These are phyloP conservation scores for Chlamydomonas applanata DNA, from an alignment of 139 green algal species.

Conservation along the genomic window DNA sequence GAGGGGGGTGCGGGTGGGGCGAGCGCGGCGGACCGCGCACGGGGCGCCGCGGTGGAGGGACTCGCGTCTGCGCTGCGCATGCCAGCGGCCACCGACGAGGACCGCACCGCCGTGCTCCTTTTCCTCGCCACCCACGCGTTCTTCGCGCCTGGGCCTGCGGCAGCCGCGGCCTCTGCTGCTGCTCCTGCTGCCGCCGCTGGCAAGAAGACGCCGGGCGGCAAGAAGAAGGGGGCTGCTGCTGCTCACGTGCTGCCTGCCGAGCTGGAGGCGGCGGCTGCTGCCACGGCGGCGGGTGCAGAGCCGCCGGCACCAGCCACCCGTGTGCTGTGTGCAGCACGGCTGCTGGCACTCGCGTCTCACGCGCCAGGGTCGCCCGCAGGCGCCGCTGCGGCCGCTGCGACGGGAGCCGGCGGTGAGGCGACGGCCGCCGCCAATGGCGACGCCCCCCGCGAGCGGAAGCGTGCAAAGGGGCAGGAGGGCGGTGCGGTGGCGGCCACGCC, in stretches of 20 bases:
- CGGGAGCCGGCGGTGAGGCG: slow-evolving; percentile 15
- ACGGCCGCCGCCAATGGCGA: neutral
- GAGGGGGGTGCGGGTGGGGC: neutral
- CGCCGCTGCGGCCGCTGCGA: slow-evolving; percentile 44
- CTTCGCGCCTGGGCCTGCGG: no score
- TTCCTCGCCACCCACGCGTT: slow-evolving; percentile 66
- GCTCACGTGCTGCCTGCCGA: neutral
- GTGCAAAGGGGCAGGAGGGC: no score
- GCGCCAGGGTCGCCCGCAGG: slow-evolving; percentile 20
- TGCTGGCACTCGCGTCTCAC: neutral
- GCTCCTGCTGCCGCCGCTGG: slow-evolving; percentile 15
- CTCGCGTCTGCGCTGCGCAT: slow-evolving; percentile 41
- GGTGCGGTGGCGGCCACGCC: no score
- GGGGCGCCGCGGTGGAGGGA: slow-evolving; percentile 49
- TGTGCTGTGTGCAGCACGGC: neutral
- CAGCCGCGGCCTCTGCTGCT: no score
- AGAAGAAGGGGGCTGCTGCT: neutral
- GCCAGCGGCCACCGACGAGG: slow-evolving; percentile 10
- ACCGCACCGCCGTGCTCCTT: slow-evolving; percentile 27
- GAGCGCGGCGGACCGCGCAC: neutral
- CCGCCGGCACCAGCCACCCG: slow-evolving; percentile 7
- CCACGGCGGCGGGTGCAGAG: neutral
- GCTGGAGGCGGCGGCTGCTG: neutral
- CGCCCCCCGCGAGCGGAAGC: neutral
- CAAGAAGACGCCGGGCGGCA: slow-evolving; percentile 20